phyloP scores from a whole-genome alignment of 768 basidiomycete species.

The Tylopilus subfusipes region DNA sequence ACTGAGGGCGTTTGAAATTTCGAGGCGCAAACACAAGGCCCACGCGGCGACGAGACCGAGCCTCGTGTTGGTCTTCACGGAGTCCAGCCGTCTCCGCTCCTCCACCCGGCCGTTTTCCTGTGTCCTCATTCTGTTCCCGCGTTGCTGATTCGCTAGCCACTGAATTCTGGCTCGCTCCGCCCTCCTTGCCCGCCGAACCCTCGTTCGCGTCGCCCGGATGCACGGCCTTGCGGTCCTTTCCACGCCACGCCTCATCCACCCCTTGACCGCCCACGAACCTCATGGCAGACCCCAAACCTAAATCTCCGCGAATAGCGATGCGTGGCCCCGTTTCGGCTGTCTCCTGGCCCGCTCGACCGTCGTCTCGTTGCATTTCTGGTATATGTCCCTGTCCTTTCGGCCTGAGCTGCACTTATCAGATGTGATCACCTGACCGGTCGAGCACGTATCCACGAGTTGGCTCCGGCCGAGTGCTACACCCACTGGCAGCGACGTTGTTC shows the following conservation, averaged over 20 bases:
- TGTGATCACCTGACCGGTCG: background rate
- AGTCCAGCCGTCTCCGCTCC: conserved; percentile 15
- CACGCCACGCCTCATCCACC: conserved; percentile 23
- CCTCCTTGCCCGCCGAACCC: conserved; percentile 11
- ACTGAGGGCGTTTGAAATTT: conserved; percentile 34
- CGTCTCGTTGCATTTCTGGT: background rate
- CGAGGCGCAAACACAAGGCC: conserved; percentile 34
- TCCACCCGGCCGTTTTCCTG: conserved; percentile 5
- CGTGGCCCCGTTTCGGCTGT: background rate
- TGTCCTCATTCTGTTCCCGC: background rate
- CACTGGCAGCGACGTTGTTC: conserved; percentile 3
- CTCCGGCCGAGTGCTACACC: background rate
- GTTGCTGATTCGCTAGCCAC: conserved; percentile 6
- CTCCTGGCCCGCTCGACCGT: background rate
- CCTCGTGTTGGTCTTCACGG: conserved; percentile 26
- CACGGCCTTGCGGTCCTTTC: conserved; percentile 17
- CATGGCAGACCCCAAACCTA: conserved; percentile 20
- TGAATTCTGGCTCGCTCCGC: background rate
- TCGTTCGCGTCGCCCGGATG: conserved; percentile 19
- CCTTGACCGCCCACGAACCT: conserved; percentile 23
- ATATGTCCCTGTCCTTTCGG: conserved; percentile 5
- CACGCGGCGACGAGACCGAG: conserved; percentile 47
- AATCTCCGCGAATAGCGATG: conserved; percentile 22
- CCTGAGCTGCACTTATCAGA: conserved; percentile 4
- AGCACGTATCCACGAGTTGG: background rate